Evolutionary conservation across 176 grass and related monocot genomes (phyloP).

Genomic region (Carex kokanica): DNA sequence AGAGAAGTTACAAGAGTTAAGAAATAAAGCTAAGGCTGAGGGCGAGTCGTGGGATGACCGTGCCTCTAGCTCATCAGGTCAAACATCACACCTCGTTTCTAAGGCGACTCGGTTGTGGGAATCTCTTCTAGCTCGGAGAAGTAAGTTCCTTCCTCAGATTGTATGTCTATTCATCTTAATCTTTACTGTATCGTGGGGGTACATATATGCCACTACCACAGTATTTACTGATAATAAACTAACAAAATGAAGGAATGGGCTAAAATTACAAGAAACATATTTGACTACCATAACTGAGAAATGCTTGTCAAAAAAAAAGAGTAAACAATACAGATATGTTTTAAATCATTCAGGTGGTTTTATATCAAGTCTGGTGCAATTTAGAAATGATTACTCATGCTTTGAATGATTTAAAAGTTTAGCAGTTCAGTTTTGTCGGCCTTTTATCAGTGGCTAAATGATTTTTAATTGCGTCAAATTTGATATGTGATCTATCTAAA

Average conservation of each 20-base stretch:
- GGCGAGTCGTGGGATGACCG: constrained; percentile 84
- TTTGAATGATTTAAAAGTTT: background rate
- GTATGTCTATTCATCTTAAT: background rate
- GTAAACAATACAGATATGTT: background rate
- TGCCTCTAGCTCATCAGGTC: constrained; percentile 65
- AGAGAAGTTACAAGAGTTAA: constrained; percentile 85
- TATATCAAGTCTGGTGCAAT: background rate
- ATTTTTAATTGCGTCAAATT: background rate
- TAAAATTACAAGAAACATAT: background rate
- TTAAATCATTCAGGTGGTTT: background rate
- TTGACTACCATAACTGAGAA: background rate
- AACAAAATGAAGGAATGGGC: background rate
- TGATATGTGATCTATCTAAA: background rate
- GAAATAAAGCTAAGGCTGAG: constrained; percentile 93
- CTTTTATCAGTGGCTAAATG: background rate
- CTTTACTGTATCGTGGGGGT: background rate
- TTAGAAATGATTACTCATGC: background rate
- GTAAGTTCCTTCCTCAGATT: constrained; percentile 34
- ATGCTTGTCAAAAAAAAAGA: background rate
- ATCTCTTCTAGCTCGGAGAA: constrained; percentile 91
- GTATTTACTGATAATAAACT: background rate
- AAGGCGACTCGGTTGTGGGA: constrained; percentile 93
- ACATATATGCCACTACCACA: background rate
- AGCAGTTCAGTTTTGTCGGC: background rate
- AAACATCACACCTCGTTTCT: constrained; percentile 88